phyloP scores from a whole-genome alignment of 2,329 filamentous ascomycete genomes.

The Iodosphaeria phyllophila region DNA sequence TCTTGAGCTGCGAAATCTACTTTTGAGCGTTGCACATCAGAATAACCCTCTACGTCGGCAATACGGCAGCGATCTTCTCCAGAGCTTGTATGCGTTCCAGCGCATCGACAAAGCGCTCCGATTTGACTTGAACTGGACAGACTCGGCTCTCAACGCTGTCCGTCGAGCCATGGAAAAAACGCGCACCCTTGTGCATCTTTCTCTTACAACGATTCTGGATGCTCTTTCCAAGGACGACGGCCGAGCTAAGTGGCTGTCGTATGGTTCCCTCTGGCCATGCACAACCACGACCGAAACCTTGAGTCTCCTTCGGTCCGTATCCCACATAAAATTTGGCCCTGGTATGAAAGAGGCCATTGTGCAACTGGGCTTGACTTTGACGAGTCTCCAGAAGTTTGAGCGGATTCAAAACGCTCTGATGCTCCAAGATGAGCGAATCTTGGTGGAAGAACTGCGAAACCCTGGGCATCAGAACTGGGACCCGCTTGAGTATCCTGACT shows the following conservation, averaged over 20 bases:
- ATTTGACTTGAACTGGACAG: no score
- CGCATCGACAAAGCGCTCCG: no score
- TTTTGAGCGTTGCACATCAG: no score
- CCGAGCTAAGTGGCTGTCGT: constrained; percentile 16
- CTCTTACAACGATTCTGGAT: no score
- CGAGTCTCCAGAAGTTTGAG: constrained; percentile 23
- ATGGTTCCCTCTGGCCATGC: constrained; percentile 24
- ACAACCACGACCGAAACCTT: constrained; percentile 23
- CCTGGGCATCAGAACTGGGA: constrained; percentile 39
- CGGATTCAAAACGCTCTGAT: constrained; percentile 16
- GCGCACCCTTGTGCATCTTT: no score
- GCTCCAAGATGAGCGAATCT: constrained; percentile 9
- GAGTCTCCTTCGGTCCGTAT: constrained; percentile 22
- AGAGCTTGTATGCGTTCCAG: no score
- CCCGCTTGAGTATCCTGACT: constrained; percentile 33
- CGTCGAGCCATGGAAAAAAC: no score
- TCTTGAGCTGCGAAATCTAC: no score
- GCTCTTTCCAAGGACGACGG: not conserved
- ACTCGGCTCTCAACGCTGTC: no score
- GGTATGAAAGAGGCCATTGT: constrained; percentile 24
- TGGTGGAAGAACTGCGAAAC: constrained; percentile 23
- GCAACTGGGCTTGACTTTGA: constrained; percentile 4
- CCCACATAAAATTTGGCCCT: no score
- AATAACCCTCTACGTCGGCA: no score
- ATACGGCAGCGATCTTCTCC: no score